Percentiles rank a stretch among this genome's conserved stretches.
These are phyloP conservation scores for Coemansia aciculifera DNA, from an alignment of 192 early-diverging fungal species.

Conservation along the genomic window DNA sequence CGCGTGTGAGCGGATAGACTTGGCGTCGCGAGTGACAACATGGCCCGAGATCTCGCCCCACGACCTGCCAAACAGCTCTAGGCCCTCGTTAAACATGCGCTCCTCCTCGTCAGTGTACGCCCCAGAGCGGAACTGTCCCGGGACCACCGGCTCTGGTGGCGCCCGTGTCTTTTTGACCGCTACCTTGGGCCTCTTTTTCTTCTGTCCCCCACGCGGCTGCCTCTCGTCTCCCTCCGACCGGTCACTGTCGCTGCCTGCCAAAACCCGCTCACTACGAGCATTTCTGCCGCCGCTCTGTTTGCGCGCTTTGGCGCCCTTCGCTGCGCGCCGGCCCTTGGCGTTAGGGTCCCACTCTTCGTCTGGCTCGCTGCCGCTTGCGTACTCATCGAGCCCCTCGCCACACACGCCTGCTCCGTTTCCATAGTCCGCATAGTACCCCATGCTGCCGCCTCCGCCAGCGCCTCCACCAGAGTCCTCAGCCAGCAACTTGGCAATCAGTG, in stretches of 20 bases:
- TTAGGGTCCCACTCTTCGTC: slow-evolving; percentile 52
- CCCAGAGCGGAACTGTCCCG: slow-evolving; percentile 61
- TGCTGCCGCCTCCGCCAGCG: slow-evolving; percentile 48
- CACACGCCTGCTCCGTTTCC: slow-evolving; percentile 28
- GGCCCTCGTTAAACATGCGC: slow-evolving; percentile 67
- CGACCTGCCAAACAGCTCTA: slow-evolving; percentile 80
- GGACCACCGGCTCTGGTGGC: slow-evolving; percentile 42
- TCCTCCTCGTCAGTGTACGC: slow-evolving; percentile 80
- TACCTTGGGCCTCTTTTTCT: slow-evolving; percentile 21
- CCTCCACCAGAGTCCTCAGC: slow-evolving; percentile 65
- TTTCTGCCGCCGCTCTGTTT: slow-evolving; percentile 3
- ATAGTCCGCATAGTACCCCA: slow-evolving; percentile 59
- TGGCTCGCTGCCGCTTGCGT: slow-evolving; percentile 43
- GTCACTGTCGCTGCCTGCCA: slow-evolving; percentile 24
- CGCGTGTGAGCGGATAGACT: slow-evolving; percentile 85
- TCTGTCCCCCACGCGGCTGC: slow-evolving; percentile 2
- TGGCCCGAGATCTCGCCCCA: slow-evolving; percentile 77
- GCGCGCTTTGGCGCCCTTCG: slow-evolving; percentile 34
- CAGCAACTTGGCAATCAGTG: slow-evolving; percentile 75
- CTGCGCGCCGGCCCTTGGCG: slow-evolving; percentile 34
- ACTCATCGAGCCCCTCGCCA: slow-evolving; percentile 52
- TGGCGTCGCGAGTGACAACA: slow-evolving; percentile 75
- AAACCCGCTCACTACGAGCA: background rate
- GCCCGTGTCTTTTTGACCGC: slow-evolving; percentile 23
- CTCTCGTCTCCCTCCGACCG: slow-evolving; percentile 7